Percentiles rank a stretch among this genome's conserved stretches.
Conservation (phyloP, 495 filamentous ascomycete genomes). For the Parmelia sp. region DNA sequence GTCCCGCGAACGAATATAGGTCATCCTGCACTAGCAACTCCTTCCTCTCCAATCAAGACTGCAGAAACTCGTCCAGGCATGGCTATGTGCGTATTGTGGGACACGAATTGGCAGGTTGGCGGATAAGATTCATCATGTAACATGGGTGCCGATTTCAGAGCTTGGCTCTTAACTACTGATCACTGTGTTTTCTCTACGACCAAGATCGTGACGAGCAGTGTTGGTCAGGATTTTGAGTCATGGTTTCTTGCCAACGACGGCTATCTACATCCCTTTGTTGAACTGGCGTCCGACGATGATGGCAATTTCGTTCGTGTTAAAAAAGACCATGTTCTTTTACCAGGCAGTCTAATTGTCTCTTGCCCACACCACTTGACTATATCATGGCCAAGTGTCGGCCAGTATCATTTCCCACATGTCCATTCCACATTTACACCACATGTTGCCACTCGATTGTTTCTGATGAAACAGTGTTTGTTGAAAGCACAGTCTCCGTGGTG, state of each 20-base stretch:
- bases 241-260: constrained; percentile 26
- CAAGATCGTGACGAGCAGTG: background rate
- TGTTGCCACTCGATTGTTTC: constrained; percentile 41
- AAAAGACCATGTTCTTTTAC: constrained; percentile 1
- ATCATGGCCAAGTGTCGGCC: constrained; percentile 19
- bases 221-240: background rate
- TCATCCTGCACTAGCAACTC: background rate
- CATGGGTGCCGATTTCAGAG: background rate
- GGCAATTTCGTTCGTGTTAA: constrained; percentile 18
- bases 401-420: constrained; percentile 6
- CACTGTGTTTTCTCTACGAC: background rate
- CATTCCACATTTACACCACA: constrained; percentile 11
- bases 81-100: background rate
- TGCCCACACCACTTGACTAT: constrained; percentile 25
- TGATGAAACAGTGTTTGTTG: constrained; percentile 51
- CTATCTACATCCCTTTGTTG: constrained; percentile 18
- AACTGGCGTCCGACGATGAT: constrained; percentile 13
- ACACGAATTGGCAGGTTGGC: background rate
- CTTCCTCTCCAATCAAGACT: background rate
- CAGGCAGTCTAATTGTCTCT: constrained; percentile 20
- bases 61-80: background rate
- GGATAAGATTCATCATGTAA: background rate
- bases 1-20: background rate
- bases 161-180: background rate
- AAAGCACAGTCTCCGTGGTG: constrained; percentile 51